Percentiles rank a stretch among this genome's conserved stretches.
Conservation (phyloP, 2,329 filamentous ascomycete genomes). For the Triangularia setosa region DNA sequence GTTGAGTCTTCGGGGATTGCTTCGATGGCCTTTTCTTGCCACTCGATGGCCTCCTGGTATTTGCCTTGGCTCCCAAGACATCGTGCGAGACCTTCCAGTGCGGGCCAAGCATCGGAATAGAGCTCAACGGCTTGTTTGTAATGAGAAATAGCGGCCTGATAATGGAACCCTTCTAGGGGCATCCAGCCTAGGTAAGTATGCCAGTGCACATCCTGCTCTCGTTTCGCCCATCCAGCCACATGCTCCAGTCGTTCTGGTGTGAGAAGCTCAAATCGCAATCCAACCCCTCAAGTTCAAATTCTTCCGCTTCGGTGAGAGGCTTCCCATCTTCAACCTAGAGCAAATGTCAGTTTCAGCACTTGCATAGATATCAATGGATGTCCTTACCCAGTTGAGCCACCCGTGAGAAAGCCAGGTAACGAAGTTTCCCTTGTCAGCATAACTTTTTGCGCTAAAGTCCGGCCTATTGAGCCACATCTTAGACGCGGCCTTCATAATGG, state of each 20-base stretch:
- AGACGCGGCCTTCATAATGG: background rate
- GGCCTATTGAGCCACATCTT: background rate
- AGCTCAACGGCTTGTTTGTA: slow-evolving; percentile 6
- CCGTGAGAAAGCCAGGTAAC: background rate
- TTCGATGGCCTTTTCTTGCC: slow-evolving; percentile 11
- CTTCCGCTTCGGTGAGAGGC: background rate
- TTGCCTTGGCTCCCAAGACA: background rate
- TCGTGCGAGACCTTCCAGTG: slow-evolving; percentile 5
- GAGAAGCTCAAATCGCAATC: no score
- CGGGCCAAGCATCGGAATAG: slow-evolving; percentile 1
- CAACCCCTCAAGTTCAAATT: no score
- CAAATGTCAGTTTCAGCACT: background rate
- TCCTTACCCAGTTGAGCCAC: background rate
- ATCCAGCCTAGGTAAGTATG: slow-evolving; percentile 3
- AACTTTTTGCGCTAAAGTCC: background rate
- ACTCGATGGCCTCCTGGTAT: background rate
- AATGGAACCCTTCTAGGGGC: background rate
- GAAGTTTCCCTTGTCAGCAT: background rate
- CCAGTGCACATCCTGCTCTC: slow-evolving; percentile 7
- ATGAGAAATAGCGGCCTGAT: background rate
- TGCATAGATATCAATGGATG: background rate
- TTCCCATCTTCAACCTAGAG: background rate
- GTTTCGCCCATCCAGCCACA: background rate
- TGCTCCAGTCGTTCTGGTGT: background rate
- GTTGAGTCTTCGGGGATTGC: background rate